Evolutionary conservation across 495 filamentous ascomycete genomes (phyloP).

Genomic region (Aspergillus ostianus): DNA sequence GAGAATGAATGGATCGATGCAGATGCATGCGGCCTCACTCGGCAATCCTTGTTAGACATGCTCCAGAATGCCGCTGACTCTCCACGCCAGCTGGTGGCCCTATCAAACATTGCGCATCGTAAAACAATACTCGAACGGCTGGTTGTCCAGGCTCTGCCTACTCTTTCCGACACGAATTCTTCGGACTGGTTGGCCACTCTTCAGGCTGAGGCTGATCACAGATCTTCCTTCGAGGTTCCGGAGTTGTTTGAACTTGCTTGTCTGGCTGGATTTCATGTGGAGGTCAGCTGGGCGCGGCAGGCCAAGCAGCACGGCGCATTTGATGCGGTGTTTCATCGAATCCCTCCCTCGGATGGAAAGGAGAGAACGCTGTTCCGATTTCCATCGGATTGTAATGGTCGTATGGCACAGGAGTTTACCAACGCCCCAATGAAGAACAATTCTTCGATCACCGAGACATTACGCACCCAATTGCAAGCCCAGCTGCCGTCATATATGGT

Average conservation of each 20-base stretch:
- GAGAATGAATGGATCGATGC: slow-evolving; percentile 4
- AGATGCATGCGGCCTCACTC: neutral
- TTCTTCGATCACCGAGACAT: neutral
- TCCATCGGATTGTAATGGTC: neutral
- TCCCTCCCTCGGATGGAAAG: neutral
- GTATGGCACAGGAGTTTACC: neutral
- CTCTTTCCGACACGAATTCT: neutral
- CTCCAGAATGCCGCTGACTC: neutral
- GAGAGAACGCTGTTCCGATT: slow-evolving; percentile 7
- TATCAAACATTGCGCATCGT: slow-evolving; percentile 3
- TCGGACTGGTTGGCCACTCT: neutral
- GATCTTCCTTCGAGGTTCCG: neutral
- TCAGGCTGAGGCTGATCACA: neutral
- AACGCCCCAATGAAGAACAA: slow-evolving; percentile 3
- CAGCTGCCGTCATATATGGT: slow-evolving; percentile 13
- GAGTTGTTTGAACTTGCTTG: slow-evolving; percentile 2
- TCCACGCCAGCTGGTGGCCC: neutral
- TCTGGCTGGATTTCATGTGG: slow-evolving; percentile 1
- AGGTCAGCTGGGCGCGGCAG: slow-evolving; percentile 13
- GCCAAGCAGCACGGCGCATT: slow-evolving; percentile 5
- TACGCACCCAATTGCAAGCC: neutral
- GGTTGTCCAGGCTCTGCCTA: neutral
- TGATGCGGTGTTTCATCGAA: slow-evolving; percentile 10
- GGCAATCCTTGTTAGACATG: neutral
- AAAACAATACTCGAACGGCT: slow-evolving; percentile 3